Evolutionary conservation across 2,329 filamentous ascomycete species (phyloP).

Genomic region (Xylaria arbuscula): DNA sequence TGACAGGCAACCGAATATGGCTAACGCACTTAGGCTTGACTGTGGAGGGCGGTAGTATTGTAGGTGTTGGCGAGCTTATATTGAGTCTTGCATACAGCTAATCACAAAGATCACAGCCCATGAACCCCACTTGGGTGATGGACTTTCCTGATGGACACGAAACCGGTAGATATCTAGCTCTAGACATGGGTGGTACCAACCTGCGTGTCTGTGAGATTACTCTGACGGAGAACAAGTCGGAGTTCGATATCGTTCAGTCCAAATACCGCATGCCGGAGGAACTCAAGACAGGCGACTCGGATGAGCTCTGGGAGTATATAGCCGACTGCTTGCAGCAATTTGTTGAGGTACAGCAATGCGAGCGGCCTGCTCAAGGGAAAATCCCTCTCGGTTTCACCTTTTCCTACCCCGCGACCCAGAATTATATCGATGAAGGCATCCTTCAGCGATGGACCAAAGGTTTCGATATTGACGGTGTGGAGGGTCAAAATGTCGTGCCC

Average conservation of each 20-base stretch:
- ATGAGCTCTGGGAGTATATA: slow-evolving; percentile 95
- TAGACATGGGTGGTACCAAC: slow-evolving; percentile 98
- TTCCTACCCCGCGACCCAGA: slow-evolving; percentile 92
- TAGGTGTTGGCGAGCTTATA: slow-evolving; percentile 60
- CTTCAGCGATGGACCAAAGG: slow-evolving; percentile 98
- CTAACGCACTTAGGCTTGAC: slow-evolving; percentile 70
- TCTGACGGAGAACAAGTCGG: slow-evolving; percentile 85
- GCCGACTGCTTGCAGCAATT: slow-evolving; percentile 93
- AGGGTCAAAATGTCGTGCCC: slow-evolving; percentile 89
- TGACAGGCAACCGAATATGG: slow-evolving; percentile 1
- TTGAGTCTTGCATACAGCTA: slow-evolving; percentile 16
- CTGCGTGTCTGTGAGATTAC: slow-evolving; percentile 93
- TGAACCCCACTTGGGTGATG: slow-evolving; percentile 99
- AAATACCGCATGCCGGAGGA: slow-evolving; percentile 96
- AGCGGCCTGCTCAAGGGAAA: slow-evolving; percentile 67
- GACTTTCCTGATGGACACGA: slow-evolving; percentile 87
- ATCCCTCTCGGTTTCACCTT: slow-evolving; percentile 94
- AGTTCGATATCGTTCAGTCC: slow-evolving; percentile 94
- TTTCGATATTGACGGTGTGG: slow-evolving; percentile 92
- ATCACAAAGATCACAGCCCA: slow-evolving; percentile 69
- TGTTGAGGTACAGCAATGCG: slow-evolving; percentile 83
- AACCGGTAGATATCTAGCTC: slow-evolving; percentile 85
- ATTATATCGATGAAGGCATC: slow-evolving; percentile 92
- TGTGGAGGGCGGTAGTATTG: slow-evolving; percentile 91
- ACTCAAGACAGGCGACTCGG: slow-evolving; percentile 83